Evolutionary conservation across 495 filamentous ascomycete species (phyloP).

Genomic region (Immersiella caudata): DNA sequence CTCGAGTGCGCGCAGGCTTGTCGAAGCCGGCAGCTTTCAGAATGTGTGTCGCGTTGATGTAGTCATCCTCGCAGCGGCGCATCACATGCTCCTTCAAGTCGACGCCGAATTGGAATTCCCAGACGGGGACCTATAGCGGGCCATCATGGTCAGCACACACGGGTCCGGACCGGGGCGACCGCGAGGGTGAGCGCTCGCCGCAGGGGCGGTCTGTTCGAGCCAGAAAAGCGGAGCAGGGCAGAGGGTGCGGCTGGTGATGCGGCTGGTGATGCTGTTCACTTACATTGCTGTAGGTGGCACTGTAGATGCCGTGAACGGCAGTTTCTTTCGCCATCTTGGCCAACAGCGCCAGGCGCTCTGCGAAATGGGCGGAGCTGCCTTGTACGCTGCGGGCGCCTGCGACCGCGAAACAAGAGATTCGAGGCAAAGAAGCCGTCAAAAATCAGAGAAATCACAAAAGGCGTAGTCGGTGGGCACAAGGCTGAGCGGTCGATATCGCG

Average conservation of each 20-base stretch:
- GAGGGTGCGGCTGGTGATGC: slow-evolving; percentile 8
- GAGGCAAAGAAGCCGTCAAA: neutral
- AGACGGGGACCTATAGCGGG: slow-evolving; percentile 74
- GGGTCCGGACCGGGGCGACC: neutral
- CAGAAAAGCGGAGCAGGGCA: slow-evolving; percentile 3
- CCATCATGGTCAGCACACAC: neutral
- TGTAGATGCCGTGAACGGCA: slow-evolving; percentile 63
- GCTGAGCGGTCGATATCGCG: neutral
- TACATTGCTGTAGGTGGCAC: slow-evolving; percentile 93
- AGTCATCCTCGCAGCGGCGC: slow-evolving; percentile 85
- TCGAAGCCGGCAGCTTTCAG: slow-evolving; percentile 71
- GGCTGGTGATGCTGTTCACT: slow-evolving; percentile 35
- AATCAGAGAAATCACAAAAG: neutral
- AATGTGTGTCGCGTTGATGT: slow-evolving; percentile 94
- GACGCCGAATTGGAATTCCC: slow-evolving; percentile 77
- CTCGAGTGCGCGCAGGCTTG: slow-evolving; percentile 90
- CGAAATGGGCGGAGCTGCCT: neutral
- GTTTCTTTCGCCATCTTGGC: slow-evolving; percentile 45
- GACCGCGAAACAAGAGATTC: neutral
- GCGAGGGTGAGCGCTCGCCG: neutral
- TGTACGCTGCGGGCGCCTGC: neutral
- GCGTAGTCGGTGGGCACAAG: neutral
- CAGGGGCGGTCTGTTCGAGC: neutral
- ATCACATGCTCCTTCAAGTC: slow-evolving; percentile 78
- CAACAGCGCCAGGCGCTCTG: neutral